Evolutionary conservation across 2,329 filamentous ascomycete genomes (phyloP).

Genomic region (Ophiostoma sp.): DNA sequence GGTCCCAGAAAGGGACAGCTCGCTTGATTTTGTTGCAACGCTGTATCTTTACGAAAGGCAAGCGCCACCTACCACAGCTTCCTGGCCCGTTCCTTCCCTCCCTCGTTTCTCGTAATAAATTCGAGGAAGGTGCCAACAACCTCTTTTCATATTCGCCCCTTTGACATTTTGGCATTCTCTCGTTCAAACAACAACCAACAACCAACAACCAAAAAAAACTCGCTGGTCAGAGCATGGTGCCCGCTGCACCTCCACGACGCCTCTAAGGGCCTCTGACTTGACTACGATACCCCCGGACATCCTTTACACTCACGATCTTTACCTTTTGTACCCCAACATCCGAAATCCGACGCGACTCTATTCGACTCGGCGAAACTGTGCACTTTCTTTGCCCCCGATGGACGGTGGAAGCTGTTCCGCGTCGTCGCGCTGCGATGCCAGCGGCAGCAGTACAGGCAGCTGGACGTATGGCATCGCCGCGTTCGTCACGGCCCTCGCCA

Average conservation of each 20-base stretch:
- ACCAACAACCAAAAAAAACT: background rate
- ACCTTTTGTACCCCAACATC: background rate
- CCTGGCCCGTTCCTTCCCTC: background rate
- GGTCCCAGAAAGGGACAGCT: slow-evolving; percentile 20
- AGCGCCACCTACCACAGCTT: background rate
- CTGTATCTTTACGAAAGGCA: background rate
- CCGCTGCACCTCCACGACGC: background rate
- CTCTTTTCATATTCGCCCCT: background rate
- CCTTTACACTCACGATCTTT: background rate
- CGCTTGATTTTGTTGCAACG: slow-evolving; percentile 6
- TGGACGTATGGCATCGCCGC: background rate
- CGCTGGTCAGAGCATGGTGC: slow-evolving; percentile 11
- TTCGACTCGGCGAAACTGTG: no score
- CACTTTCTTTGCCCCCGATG: background rate
- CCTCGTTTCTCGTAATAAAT: background rate
- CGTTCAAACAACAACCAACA: slow-evolving; percentile 1
- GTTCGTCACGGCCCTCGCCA: slow-evolving; percentile 28
- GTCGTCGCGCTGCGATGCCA: slow-evolving; percentile 10
- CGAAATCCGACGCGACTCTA: background rate
- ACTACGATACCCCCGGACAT: background rate
- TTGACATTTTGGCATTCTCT: background rate
- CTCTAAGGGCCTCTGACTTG: background rate
- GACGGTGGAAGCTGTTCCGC: slow-evolving; percentile 2
- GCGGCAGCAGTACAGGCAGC: slow-evolving; percentile 1
- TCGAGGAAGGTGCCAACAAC: background rate